Evolutionary conservation across 495 filamentous ascomycete genomes (phyloP), one percentile per base, ranked within the genome.

Genomic region (Haplographium delicatum): DNA sequence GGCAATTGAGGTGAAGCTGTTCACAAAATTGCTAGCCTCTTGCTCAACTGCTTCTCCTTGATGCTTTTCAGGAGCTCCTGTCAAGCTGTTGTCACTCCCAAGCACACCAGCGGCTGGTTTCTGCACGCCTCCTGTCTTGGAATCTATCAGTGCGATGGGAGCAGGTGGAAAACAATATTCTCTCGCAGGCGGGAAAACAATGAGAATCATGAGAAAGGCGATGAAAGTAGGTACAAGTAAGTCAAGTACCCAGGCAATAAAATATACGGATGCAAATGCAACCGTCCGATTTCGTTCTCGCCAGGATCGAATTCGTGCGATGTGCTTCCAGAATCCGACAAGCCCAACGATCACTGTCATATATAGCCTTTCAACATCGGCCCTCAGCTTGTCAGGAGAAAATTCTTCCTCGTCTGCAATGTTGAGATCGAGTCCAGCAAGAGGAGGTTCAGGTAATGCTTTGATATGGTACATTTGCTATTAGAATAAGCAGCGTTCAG

Each of bases 391-490:
- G 64, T 94, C 89, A 0, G 89, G 89, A 0, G 85, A 86, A 64
- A 91, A 93, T 53, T 88, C 82, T 31, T 94, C 89, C 50, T 90
- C 81, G 28, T 89, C 84, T 0, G 85, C 82, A 38, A 87, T 83
- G 47, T 88, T 85, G 10, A 93, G 72, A 66, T 95, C 89, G n/a
- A 95, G 65, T 19, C 81, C 78, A 8, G 76, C 78, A 28, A 72
- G 44, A 1, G 76, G 72, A 19, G 64, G 58, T 9, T 77, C 68
- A 2, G 72, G 64, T 1, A 80, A 72, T 13, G 84, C 83, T 65
- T 88, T 89, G 56, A 91, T 82, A 70, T 91, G 83, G 65, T 91
- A 91, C 65, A 93, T 84, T 85, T 93, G 88, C 86, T 91, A 44
- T 25, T 31, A 7, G 46, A 3, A 18, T 57, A 56, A 65, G 34